Percentiles rank a stretch among this genome's conserved stretches.
These are phyloP conservation scores for Cephaloascus albidus DNA, from an alignment of 805 yeast species.

Conservation along the genomic window DNA sequence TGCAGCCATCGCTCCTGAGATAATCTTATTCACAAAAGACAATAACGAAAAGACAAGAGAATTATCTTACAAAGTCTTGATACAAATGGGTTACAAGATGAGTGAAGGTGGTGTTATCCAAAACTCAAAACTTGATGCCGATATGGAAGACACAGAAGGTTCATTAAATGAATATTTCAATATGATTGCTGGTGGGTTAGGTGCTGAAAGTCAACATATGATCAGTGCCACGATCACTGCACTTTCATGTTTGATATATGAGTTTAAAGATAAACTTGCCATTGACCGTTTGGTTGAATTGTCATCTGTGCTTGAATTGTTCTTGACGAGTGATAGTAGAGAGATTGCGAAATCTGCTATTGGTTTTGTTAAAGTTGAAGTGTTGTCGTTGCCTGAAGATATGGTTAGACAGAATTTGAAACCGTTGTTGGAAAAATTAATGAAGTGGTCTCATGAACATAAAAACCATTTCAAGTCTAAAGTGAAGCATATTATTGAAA, in stretches of 20 bases:
- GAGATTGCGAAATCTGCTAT: conserved; percentile 93
- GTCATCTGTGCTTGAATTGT: conserved; percentile 78
- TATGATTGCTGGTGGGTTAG: conserved; percentile 93
- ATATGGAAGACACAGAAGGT: conserved; percentile 57
- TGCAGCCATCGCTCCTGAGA: conserved; percentile 77
- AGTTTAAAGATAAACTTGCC: conserved; percentile 63
- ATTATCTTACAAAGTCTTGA: conserved; percentile 63
- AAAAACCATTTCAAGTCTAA: conserved; percentile 90
- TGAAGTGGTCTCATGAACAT: conserved; percentile 94
- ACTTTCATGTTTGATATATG: conserved; percentile 76
- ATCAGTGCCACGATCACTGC: conserved; percentile 90
- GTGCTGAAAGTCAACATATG: conserved; percentile 92
- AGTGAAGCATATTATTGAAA: conserved; percentile 87
- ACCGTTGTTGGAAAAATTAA: conserved; percentile 58
- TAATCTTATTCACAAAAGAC: conserved; percentile 85
- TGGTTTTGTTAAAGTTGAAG: conserved; percentile 89
- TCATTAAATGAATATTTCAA: conserved; percentile 77
- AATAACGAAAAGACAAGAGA: conserved; percentile 88
- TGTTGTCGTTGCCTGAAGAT: conserved; percentile 74
- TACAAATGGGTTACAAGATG: conserved; percentile 78
- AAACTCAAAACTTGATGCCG: conserved; percentile 51
- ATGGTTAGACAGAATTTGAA: conserved; percentile 57
- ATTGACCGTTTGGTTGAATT: conserved; percentile 59
- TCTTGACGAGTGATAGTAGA: conserved; percentile 81
- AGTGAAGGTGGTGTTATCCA: conserved; percentile 55